Percentiles rank a stretch among this genome's conserved stretches.
phyloP scores from a whole-genome alignment of 192 early-diverging fungal genomes.

The Backusella mclennaniae region DNA sequence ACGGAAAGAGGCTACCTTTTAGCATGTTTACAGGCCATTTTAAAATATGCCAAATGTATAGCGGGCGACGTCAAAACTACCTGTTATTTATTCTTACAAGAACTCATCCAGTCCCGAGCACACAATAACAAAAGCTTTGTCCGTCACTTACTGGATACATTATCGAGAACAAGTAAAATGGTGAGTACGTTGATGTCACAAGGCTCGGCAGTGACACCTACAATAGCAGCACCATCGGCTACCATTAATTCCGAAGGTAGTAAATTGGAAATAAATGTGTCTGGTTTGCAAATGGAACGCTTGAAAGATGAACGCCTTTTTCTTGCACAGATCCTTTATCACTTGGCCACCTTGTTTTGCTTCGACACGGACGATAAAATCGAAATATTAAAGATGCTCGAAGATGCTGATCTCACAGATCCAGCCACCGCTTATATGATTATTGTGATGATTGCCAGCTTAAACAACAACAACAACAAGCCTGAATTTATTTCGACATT shows the following conservation, averaged over 20 bases:
- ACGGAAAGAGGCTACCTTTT: constrained; percentile 63
- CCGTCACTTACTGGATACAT: constrained; percentile 47
- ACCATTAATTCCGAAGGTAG: background rate
- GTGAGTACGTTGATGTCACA: constrained; percentile 43
- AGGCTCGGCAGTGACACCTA: constrained; percentile 46
- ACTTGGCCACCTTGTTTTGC: constrained; percentile 37
- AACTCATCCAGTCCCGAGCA: constrained; percentile 25
- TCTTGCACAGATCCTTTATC: constrained; percentile 45
- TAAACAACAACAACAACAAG: constrained; percentile 10
- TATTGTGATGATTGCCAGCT: constrained; percentile 29
- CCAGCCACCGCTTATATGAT: constrained; percentile 25
- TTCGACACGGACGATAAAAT: constrained; percentile 36
- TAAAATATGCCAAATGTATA: constrained; percentile 49
- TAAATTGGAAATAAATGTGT: constrained; percentile 39
- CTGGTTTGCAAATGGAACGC: constrained; percentile 39
- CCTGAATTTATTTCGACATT: constrained; percentile 24
- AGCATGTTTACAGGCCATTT: constrained; percentile 50
- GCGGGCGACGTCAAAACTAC: constrained; percentile 42
- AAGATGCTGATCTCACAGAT: constrained; percentile 23
- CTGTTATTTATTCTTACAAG: constrained; percentile 42
- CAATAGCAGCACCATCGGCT: constrained; percentile 25
- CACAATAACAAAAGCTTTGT: constrained; percentile 38
- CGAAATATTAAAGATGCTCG: constrained; percentile 34
- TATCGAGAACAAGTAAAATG: constrained; percentile 48
- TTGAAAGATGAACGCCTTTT: constrained; percentile 39